These are phyloP conservation scores for Zygoascus ofunaensis DNA, from an alignment of 805 yeast genomes.

Conservation along the genomic window DNA sequence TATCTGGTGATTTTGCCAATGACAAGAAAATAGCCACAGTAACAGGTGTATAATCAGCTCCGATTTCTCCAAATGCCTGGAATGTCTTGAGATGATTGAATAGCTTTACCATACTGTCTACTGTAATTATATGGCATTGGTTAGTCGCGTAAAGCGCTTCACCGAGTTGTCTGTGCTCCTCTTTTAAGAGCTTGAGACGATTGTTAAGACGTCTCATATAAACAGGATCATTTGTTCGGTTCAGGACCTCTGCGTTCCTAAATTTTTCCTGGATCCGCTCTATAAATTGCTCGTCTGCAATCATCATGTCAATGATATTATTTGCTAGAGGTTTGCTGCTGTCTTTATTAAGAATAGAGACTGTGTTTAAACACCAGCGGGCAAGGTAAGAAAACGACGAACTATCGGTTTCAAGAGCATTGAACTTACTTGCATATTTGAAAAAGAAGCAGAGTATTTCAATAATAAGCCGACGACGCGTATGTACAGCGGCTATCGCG, in stretches of 20 bases:
- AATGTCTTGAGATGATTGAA: not conserved
- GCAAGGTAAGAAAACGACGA: not conserved
- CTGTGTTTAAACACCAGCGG: not conserved
- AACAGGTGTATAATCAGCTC: not conserved
- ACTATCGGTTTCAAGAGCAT: not conserved
- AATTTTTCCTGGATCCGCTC: not conserved
- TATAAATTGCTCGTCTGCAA: not conserved
- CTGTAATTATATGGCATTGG: slow-evolving; percentile 12
- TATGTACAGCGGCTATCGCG: not conserved
- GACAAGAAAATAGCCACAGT: not conserved
- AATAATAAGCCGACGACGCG: not conserved
- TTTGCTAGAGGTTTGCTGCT: not conserved
- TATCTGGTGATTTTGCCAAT: not conserved
- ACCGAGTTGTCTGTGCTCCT: slow-evolving; percentile 64
- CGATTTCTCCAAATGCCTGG: not conserved
- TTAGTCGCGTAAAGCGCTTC: slow-evolving; percentile 51
- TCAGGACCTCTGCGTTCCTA: not conserved
- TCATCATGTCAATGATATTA: not conserved
- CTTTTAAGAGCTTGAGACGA: slow-evolving; percentile 38
- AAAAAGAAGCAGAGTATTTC: not conserved
- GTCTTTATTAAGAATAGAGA: not conserved
- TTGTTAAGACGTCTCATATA: not conserved
- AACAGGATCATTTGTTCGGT: not conserved
- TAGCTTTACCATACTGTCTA: too few relatives aligned
- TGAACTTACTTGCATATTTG: not conserved